Conservation (phyloP, 164 flowering plant species). For the Amborella trichopoda region DNA sequence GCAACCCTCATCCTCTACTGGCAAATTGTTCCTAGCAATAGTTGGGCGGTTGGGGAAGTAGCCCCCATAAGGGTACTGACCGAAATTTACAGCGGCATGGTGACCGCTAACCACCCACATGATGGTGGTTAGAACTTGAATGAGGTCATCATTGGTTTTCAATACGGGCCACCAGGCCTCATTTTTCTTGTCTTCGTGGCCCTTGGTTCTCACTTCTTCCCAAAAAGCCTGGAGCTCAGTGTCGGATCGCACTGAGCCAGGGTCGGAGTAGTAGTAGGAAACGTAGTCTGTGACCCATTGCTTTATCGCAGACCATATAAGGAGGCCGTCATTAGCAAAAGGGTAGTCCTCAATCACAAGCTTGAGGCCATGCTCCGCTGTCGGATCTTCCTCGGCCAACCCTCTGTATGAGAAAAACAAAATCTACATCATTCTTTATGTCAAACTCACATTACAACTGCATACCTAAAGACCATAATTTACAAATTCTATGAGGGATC, state of each 20-base stretch:
- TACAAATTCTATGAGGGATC: neutral
- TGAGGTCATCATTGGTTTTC: conserved; percentile 31
- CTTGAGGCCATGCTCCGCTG: conserved; percentile 53
- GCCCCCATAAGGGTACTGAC: conserved; percentile 53
- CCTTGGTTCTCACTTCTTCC: conserved; percentile 49
- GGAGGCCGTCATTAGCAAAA: conserved; percentile 64
- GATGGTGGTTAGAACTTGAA: conserved; percentile 41
- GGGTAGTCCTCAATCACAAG: conserved; percentile 65
- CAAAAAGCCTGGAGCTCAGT: conserved; percentile 76
- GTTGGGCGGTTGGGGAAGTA: conserved; percentile 76
- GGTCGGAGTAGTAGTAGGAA: conserved; percentile 34
- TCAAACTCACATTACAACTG: neutral
- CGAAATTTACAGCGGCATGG: conserved; percentile 81
- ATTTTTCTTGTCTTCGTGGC: conserved; percentile 70
- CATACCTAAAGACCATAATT: neutral
- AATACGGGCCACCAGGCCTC: conserved; percentile 80
- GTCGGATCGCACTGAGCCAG: conserved; percentile 25
- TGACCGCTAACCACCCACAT: conserved; percentile 64
- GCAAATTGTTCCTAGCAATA: conserved; percentile 41
- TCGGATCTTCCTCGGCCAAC: conserved; percentile 64
- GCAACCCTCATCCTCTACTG: conserved; percentile 45
- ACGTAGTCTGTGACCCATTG: conserved; percentile 62
- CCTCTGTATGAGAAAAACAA: conserved; percentile 28
- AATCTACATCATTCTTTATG: neutral
- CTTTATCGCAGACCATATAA: conserved; percentile 49